Evolutionary conservation across 306 rosid genomes (phyloP), one percentile per base, ranked within the genome.

Genomic region (Luffa acutangula): DNA sequence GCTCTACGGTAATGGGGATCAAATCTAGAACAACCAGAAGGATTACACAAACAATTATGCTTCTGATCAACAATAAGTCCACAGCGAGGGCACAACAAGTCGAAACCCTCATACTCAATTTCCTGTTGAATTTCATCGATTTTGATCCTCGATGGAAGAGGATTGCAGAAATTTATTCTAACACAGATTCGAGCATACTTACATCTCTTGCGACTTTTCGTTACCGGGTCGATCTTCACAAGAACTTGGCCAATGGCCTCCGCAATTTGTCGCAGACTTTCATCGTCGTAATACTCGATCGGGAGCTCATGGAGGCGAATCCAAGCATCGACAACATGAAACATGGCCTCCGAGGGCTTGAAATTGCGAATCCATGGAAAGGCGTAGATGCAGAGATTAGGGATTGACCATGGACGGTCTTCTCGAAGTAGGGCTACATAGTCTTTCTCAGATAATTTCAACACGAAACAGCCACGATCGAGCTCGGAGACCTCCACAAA

Each of bases 101-200:
- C 46, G 3, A 75, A 42, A 34, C 79, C 79, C 48, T 75, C 79
- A 12, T 75, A 75, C 51, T 75, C 79, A 21, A 75, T 75, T 36
- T 54, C 15, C 65, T 75, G 79, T 0, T 0, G 31, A 75, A 53
- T 37, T 18, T 4, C 1, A 36, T 10, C 33, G 25, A 75, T 5
- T 34, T 6, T 36, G 4, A 75, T 54, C 49, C 2, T 1, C 3
- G 63, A 52, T 9, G 64, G 48, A 8, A 75, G 65, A 14, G 65
- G 51, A 37, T 75, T 13, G 20, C 9, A 52, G 5, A 54, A 0
- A 75, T 75, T 12, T 3, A 75, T 0, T 15, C 42, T 56, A 75
- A 75, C n/a, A 75, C 79, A 75, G 13, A 75, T 15, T 2, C 79
- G 46, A 17, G 79, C 65, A 6, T 33, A 75, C 66, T 33, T 75